Percentiles rank a stretch among this genome's conserved stretches.
Conservation (phyloP, 2,329 filamentous ascomycete species). For the Cytospora paraplurivora region DNA sequence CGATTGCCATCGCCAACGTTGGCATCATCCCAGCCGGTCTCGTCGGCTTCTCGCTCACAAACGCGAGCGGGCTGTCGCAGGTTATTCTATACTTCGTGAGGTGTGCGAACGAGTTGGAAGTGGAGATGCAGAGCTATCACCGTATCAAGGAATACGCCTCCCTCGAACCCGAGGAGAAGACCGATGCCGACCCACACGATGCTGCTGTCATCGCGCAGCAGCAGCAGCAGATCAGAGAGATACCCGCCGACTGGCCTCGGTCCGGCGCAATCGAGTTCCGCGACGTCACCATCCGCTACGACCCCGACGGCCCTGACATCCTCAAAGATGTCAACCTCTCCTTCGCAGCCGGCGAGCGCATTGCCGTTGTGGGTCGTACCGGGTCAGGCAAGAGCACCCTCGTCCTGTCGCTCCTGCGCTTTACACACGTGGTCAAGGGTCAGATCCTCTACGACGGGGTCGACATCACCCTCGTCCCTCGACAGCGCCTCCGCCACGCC, state of each 20-base stretch:
- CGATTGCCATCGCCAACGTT: slow-evolving; percentile 53
- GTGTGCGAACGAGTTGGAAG: slow-evolving; percentile 57
- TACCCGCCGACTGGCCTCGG: slow-evolving; percentile 35
- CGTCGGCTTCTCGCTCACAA: slow-evolving; percentile 59
- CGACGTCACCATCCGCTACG: slow-evolving; percentile 36
- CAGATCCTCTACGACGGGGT: slow-evolving; percentile 41
- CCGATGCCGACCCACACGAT: slow-evolving; percentile 18
- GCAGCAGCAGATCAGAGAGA: not conserved
- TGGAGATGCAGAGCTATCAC: slow-evolving; percentile 55
- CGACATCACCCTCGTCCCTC: slow-evolving; percentile 39
- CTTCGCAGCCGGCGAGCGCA: slow-evolving; percentile 58
- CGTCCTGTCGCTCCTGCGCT: slow-evolving; percentile 40
- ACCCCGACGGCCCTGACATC: slow-evolving; percentile 35
- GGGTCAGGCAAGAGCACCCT: slow-evolving; percentile 67
- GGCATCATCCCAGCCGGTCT: slow-evolving; percentile 52
- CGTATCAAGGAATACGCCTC: slow-evolving; percentile 38
- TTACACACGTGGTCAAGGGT: slow-evolving; percentile 39
- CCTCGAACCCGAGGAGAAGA: slow-evolving; percentile 35
- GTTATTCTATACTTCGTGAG: slow-evolving; percentile 56
- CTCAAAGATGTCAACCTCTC: slow-evolving; percentile 35
- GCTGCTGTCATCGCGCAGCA: not conserved
- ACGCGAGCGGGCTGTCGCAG: slow-evolving; percentile 56
- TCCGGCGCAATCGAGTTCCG: slow-evolving; percentile 36
- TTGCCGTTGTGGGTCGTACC: slow-evolving; percentile 68
- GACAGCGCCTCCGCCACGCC: slow-evolving; percentile 39